phyloP scores from a whole-genome alignment of 768 basidiomycete species.

The Lepiota brunneoincarnata region DNA sequence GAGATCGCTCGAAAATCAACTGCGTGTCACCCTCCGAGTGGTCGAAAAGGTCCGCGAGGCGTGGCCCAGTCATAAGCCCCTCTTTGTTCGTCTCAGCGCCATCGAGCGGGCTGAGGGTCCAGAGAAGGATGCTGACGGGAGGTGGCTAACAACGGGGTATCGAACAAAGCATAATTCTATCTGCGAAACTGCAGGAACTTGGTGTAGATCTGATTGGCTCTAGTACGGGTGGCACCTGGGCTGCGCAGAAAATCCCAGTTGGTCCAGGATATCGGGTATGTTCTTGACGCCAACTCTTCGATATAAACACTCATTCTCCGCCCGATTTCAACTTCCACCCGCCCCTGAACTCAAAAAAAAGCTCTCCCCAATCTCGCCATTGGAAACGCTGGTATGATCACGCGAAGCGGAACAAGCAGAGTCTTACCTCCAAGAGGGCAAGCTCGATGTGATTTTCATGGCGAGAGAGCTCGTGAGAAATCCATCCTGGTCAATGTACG shows the following conservation, averaged over 20 bases:
- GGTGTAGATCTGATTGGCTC: slow-evolving; percentile 77
- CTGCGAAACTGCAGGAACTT: slow-evolving; percentile 50
- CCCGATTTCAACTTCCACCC: too few species aligned
- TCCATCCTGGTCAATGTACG: slow-evolving; percentile 60
- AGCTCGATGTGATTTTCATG: slow-evolving; percentile 67
- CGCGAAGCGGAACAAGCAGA: slow-evolving; percentile 50
- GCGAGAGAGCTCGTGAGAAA: slow-evolving; percentile 65
- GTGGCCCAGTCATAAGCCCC: slow-evolving; percentile 51
- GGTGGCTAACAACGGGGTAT: slow-evolving; percentile 74
- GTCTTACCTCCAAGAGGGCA: slow-evolving; percentile 57
- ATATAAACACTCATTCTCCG: neutral
- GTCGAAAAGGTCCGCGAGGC: slow-evolving; percentile 46
- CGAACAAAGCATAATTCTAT: slow-evolving; percentile 66
- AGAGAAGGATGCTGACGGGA: slow-evolving; percentile 52
- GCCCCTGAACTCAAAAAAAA: slow-evolving; percentile 65
- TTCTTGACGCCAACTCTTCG: neutral
- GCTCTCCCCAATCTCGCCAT: slow-evolving; percentile 52
- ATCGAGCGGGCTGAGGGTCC: slow-evolving; percentile 61
- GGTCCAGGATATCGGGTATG: slow-evolving; percentile 62
- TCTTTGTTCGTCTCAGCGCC: slow-evolving; percentile 71
- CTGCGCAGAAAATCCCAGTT: slow-evolving; percentile 52
- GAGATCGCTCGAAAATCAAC: slow-evolving; percentile 70
- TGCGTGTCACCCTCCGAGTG: slow-evolving; percentile 64
- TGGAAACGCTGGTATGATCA: slow-evolving; percentile 73
- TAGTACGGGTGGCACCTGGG: slow-evolving; percentile 66